Base-by-base conservation (phyloP, 1,284 basidiomycete genomes). In the Heliocybe sulcata region DNA sequence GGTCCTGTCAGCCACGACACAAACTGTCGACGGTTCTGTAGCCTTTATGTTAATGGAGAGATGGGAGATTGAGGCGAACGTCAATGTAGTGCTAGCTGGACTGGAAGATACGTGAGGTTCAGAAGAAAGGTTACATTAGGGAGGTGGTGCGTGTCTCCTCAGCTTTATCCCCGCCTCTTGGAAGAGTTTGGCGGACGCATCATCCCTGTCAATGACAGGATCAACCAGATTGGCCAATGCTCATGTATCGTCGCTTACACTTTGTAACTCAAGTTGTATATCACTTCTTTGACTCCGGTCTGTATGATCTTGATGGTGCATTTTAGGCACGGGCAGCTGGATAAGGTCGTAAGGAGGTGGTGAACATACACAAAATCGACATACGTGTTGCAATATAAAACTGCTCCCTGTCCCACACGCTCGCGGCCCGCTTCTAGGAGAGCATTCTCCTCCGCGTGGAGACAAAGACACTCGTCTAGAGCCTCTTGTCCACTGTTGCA, bases 361-460 rank as follows among this genome's bases (percentile, higher is more conserved):
- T 45, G n/a, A 51, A 55, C 47, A 19, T 31, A 35, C 27, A 10
- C 16, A 54, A 29, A 50, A 54, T 16, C 54, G n/a, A 69, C 80
- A 58, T 58, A 88, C 83, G 87, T 88, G 64, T 89, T 88, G 73
- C 96, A 99, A 69, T 99, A 99, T 22, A 99, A 70, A 9, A 92
- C 89, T 0, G 91, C 84, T 61, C 90, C 90, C 33, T 78, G 75
- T 2, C 93, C 92, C 31, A 94, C 81, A 47, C 93, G 76, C 56
- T 94, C 93, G 55, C 88, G 74, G 2, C 96, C 94, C 0, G 92
- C 92, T 72, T 98, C 96, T 10, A 99, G 73, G 8, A 99, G 76
- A 0, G 96, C 97, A 65, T 99, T 99, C 73, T 99, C 97, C 70
- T 99, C 97, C 0, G 97, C 97, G 67, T 99, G 97, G 16, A 99